phyloP scores from a whole-genome alignment of 2,329 filamentous ascomycete genomes.

The Colletotrichum nymphaeae region DNA sequence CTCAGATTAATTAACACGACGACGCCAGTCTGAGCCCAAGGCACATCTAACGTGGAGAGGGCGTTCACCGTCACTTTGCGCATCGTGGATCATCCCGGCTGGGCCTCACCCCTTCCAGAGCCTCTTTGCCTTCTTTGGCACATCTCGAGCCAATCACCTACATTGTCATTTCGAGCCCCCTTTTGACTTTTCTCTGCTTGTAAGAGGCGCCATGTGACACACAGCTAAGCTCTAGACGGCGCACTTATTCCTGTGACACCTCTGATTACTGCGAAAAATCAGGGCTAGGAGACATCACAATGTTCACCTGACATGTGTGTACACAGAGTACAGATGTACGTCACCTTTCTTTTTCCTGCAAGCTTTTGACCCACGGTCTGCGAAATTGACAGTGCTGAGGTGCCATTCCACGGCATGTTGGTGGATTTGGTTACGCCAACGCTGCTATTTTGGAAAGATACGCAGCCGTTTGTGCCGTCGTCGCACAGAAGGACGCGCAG shows the following conservation, averaged over 20 bases:
- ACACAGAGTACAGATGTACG: not conserved
- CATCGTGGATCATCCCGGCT: slow-evolving; percentile 30
- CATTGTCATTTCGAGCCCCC: not conserved
- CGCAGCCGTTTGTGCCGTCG: slow-evolving; percentile 14
- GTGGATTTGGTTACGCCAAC: not conserved
- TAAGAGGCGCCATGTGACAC: slow-evolving; percentile 27
- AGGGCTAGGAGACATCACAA: not conserved
- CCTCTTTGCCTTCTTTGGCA: slow-evolving; percentile 4
- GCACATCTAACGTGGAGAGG: slow-evolving; percentile 6
- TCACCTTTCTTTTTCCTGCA: not conserved
- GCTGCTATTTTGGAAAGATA: slow-evolving; percentile 17
- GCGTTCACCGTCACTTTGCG: slow-evolving; percentile 24
- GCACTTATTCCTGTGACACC: not conserved
- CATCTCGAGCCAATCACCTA: slow-evolving; percentile 9
- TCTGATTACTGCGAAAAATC: not conserved
- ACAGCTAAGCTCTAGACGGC: not conserved
- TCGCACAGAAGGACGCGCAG: slow-evolving; percentile 15
- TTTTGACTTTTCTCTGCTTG: slow-evolving; percentile 25
- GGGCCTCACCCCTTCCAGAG: slow-evolving; percentile 2
- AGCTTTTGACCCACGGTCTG: not conserved
- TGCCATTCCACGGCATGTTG: not conserved
- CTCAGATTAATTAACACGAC: slow-evolving; percentile 30
- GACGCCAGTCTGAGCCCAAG: not conserved
- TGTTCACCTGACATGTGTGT: not conserved
- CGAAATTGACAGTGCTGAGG: not conserved